phyloP scores from a whole-genome alignment of 306 rosid genomes.

The Datisca glomerata region DNA sequence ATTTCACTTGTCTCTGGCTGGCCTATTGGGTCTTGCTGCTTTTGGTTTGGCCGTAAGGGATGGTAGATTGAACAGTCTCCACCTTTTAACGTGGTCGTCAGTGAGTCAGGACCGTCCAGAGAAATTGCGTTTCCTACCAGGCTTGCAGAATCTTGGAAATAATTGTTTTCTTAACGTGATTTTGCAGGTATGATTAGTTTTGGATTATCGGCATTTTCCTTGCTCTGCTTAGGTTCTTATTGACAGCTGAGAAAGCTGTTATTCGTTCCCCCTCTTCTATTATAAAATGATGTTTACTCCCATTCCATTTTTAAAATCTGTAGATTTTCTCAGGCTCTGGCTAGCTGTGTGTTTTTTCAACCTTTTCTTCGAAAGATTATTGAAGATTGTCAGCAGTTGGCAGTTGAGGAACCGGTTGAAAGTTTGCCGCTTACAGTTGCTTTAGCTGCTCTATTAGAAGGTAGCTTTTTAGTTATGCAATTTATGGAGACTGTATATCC shows the following conservation, averaged over 20 bases:
- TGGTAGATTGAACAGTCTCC: conserved; percentile 21
- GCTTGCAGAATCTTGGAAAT: conserved; percentile 67
- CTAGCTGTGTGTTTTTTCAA: conserved; percentile 62
- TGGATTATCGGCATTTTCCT: neutral
- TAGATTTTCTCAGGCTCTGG: conserved; percentile 51
- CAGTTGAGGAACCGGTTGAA: conserved; percentile 26
- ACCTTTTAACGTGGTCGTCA: conserved; percentile 24
- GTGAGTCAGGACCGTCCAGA: conserved; percentile 4
- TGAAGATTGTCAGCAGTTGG: conserved; percentile 26
- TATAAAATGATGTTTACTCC: neutral
- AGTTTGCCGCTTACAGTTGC: conserved; percentile 56
- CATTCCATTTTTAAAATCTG: conserved; percentile 1
- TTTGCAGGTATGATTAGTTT: conserved; percentile 50
- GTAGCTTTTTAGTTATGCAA: conserved; percentile 18
- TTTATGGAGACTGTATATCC: neutral
- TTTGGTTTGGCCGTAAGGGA: conserved; percentile 29
- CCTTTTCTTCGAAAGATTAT: conserved; percentile 39
- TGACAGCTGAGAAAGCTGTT: neutral
- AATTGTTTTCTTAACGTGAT: conserved; percentile 83
- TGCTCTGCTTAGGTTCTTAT: neutral
- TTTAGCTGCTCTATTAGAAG: conserved; percentile 51
- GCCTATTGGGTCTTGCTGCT: conserved; percentile 36
- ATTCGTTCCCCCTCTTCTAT: too few relatives aligned
- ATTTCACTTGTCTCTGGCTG: conserved; percentile 27
- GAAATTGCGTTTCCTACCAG: conserved; percentile 36